A percentile compares a stretch with the other conserved stretches of the same genome.
phyloP scores from a whole-genome alignment of 2,329 filamentous ascomycete genomes.

The Fusarium hainanense region DNA sequence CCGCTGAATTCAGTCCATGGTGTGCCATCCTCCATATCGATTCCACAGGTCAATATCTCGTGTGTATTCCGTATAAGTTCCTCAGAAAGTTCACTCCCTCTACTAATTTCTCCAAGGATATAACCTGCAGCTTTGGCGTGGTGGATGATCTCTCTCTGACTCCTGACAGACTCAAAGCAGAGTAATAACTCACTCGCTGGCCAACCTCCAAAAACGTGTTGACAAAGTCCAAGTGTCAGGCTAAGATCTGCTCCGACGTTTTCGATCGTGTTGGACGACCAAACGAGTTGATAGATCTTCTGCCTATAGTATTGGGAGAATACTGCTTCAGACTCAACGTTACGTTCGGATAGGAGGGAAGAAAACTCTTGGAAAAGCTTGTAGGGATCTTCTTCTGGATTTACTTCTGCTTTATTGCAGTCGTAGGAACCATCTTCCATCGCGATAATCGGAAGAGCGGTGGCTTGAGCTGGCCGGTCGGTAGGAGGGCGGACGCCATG shows the following conservation, averaged over 20 bases:
- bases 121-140: constrained; percentile 29
- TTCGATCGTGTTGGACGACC: neutral
- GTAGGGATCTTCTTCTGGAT: neutral
- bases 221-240: neutral
- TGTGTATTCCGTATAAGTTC: constrained; percentile 42
- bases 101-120: constrained; percentile 23
- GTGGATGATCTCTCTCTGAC: constrained; percentile 21
- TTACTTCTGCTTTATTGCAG: neutral
- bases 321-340: neutral
- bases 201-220: neutral
- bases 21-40: constrained; percentile 7
- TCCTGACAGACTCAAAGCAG: neutral
- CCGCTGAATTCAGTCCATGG: constrained; percentile 29
- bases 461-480: neutral
- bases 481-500: neutral
- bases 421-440: neutral
- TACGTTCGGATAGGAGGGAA: neutral
- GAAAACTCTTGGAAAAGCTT: neutral
- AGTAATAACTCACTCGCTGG: neutral
- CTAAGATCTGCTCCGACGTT: neutral
- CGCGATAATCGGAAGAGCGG: neutral
- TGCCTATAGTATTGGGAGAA: neutral
- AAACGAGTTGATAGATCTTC: neutral
- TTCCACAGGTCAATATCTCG: constrained; percentile 25
- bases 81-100: constrained; percentile 29